Percentiles rank a stretch among this genome's conserved stretches.
phyloP scores from a whole-genome alignment of 768 basidiomycete species.

The Tephrocybe sp. region DNA sequence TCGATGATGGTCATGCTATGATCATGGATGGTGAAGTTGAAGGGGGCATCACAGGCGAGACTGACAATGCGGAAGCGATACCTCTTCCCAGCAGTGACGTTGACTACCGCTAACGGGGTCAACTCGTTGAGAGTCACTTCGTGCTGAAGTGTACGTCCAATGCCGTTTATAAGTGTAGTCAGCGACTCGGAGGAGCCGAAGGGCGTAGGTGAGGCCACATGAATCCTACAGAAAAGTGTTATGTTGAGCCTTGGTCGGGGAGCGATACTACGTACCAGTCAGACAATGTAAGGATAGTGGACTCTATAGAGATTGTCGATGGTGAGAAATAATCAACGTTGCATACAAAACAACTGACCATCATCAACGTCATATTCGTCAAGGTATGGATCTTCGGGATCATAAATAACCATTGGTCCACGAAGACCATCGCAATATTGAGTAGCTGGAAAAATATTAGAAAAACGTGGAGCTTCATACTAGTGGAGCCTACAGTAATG shows the following conservation, averaged over 20 bases:
- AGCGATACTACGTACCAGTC: conserved; percentile 1
- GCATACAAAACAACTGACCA: background rate
- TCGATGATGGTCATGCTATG: conserved; percentile 50
- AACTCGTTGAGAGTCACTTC: conserved; percentile 10
- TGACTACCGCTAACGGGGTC: conserved; percentile 30
- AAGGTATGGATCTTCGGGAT: conserved; percentile 27
- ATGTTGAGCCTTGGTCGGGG: background rate
- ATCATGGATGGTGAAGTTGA: conserved; percentile 43
- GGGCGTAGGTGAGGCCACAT: conserved; percentile 1
- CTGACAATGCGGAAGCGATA: conserved; percentile 37
- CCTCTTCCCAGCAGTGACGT: conserved; percentile 29
- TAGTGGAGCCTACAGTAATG: conserved; percentile 21
- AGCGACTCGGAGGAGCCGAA: conserved; percentile 1
- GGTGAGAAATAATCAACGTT: background rate
- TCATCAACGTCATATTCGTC: conserved; percentile 28
- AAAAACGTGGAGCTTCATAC: background rate
- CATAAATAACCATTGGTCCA: conserved; percentile 34
- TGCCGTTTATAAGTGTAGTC: conserved; percentile 34
- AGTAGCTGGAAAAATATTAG: conserved; percentile 5
- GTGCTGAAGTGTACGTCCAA: conserved; percentile 29
- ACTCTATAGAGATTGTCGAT: background rate
- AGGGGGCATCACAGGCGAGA: conserved; percentile 31
- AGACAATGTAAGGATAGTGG: conserved; percentile 10
- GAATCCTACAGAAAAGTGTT: background rate
- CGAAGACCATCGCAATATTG: conserved; percentile 33